These are phyloP conservation scores for Kazachstania kunashirensis DNA, from an alignment of 805 yeast genomes.

Conservation along the genomic window DNA sequence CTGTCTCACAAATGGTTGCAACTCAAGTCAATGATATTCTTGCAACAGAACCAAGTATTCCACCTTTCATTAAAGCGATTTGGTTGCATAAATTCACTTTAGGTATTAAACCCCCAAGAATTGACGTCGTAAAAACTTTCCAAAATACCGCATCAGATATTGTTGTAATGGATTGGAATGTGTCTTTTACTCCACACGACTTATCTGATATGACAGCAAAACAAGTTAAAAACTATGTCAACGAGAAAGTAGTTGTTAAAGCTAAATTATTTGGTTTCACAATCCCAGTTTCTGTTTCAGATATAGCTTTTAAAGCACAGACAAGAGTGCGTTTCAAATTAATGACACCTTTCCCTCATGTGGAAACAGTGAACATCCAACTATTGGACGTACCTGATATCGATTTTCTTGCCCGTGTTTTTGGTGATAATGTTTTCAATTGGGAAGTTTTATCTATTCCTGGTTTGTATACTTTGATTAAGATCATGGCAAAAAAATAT, in stretches of 20 bases:
- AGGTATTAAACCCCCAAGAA: slow-evolving; percentile 93
- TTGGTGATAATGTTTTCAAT: slow-evolving; percentile 76
- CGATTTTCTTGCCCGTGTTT: slow-evolving; percentile 64
- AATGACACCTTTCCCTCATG: slow-evolving; percentile 86
- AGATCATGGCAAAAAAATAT: slow-evolving; percentile 76
- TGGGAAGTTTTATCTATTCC: slow-evolving; percentile 85
- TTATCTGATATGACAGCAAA: slow-evolving; percentile 74
- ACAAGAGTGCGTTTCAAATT: slow-evolving; percentile 78
- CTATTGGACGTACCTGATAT: slow-evolving; percentile 79
- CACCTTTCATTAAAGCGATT: slow-evolving; percentile 71
- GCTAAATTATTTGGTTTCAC: slow-evolving; percentile 75
- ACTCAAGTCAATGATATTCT: slow-evolving; percentile 78
- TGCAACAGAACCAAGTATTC: slow-evolving; percentile 62
- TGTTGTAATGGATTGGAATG: slow-evolving; percentile 96
- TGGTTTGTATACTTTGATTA: slow-evolving; percentile 72
- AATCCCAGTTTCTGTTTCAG: slow-evolving; percentile 70
- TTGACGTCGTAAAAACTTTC: slow-evolving; percentile 82
- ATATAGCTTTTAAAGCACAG: slow-evolving; percentile 64
- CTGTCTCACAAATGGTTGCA: slow-evolving; percentile 73
- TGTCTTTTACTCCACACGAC: slow-evolving; percentile 88
- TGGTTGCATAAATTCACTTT: slow-evolving; percentile 84
- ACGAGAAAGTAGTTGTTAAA: slow-evolving; percentile 70
- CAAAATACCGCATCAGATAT: slow-evolving; percentile 86
- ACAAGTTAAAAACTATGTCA: slow-evolving; percentile 74
- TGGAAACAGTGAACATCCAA: slow-evolving; percentile 82